These are phyloP conservation scores for Narthecium ossifragum DNA, from an alignment of 106 monocot species.

Conservation along the genomic window DNA sequence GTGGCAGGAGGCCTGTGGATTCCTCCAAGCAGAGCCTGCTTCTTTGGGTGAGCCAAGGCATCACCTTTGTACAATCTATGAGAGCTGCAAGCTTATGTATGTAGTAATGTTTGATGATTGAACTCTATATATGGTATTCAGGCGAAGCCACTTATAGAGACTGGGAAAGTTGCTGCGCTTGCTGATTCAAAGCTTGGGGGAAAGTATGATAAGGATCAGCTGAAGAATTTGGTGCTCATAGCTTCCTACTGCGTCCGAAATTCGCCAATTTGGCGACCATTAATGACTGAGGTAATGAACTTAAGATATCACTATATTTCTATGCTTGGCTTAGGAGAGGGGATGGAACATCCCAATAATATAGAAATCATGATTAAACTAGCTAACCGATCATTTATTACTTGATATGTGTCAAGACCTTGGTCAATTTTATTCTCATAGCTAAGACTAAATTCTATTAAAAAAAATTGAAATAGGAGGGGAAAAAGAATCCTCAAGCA, in stretches of 20 bases:
- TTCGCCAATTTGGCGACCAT: slow-evolving; percentile 49
- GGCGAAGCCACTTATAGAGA: slow-evolving; percentile 55
- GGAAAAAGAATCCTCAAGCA: too few species aligned
- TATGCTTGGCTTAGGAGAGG: too few species aligned
- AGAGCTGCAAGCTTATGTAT: background rate
- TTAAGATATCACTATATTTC: too few species aligned
- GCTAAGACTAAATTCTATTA: too few species aligned
- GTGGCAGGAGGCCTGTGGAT: slow-evolving; percentile 59
- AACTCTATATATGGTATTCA: too few species aligned
- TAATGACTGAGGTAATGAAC: slow-evolving; percentile 56
- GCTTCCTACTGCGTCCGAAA: slow-evolving; percentile 51
- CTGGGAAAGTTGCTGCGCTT: slow-evolving; percentile 30
- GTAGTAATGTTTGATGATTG: background rate
- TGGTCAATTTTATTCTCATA: too few species aligned
- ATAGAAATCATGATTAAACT: too few species aligned
- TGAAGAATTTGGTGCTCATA: slow-evolving; percentile 33
- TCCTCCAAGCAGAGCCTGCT: slow-evolving; percentile 48
- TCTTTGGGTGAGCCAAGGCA: slow-evolving; percentile 41
- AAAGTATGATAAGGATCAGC: slow-evolving; percentile 28
- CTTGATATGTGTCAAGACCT: too few species aligned
- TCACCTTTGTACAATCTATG: background rate
- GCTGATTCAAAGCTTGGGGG: slow-evolving; percentile 41
- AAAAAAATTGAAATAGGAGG: too few species aligned
- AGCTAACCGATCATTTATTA: too few species aligned
- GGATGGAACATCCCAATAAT: too few species aligned